Conservation (phyloP, 345 rosid genomes). For the Zanthoxylum bungeanum region DNA sequence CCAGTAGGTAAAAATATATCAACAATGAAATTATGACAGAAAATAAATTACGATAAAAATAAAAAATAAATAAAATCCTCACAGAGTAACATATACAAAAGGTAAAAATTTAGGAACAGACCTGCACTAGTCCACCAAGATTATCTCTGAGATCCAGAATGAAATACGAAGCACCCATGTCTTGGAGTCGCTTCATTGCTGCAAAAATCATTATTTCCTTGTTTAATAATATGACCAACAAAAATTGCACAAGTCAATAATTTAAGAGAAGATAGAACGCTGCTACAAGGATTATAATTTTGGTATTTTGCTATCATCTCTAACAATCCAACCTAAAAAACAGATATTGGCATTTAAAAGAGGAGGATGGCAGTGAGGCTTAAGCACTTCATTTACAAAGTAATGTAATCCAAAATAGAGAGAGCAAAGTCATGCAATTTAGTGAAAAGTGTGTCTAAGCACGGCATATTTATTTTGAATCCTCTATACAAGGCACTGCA, state of each 20-base stretch:
- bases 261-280: slow-evolving; percentile 6
- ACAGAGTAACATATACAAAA: neutral
- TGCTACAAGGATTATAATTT: neutral
- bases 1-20: neutral
- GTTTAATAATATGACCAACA: neutral
- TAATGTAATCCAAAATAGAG: neutral
- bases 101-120: slow-evolving; percentile 16
- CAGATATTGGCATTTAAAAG: neutral
- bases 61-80: neutral
- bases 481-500: neutral
- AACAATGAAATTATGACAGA: neutral
- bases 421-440: neutral
- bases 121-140: slow-evolving; percentile 98
- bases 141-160: slow-evolving; percentile 94
- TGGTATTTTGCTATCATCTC: neutral
- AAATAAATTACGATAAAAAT: neutral
- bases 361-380: neutral
- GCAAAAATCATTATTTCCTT: slow-evolving; percentile 18
- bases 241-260: slow-evolving; percentile 1
- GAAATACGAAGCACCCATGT: slow-evolving; percentile 83
- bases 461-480: neutral
- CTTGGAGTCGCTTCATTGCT: slow-evolving; percentile 91
- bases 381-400: too few species aligned
- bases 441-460: neutral
- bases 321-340: neutral